These are phyloP conservation scores for Pichia sorboxylosa DNA, from an alignment of 1,139 yeast species.

Conservation along the genomic window DNA sequence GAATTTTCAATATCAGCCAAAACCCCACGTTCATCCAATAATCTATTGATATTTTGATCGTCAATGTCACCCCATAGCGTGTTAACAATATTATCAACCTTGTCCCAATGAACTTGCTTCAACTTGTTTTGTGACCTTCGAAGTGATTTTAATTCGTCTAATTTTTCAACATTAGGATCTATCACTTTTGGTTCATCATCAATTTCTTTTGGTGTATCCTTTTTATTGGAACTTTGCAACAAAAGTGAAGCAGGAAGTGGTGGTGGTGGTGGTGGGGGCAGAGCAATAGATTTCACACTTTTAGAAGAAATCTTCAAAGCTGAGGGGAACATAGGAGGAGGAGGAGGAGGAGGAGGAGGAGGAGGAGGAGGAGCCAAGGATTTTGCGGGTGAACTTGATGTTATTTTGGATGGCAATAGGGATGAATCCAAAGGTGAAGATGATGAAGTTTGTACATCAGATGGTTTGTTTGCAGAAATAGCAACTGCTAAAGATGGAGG, in stretches of 20 bases:
- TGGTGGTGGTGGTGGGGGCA: conserved; percentile 2
- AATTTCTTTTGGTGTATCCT: not conserved
- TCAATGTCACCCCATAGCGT: conserved; percentile 73
- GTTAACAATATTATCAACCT: conserved; percentile 52
- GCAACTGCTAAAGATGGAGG: no score
- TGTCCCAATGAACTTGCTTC: conserved; percentile 96
- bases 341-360: conserved; percentile 2
- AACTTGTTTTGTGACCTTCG: conserved; percentile 52
- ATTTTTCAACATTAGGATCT: conserved; percentile 9
- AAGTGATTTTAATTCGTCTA: conserved; percentile 8
- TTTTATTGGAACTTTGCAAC: not conserved
- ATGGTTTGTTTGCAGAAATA: no score
- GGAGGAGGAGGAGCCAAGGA: not conserved
- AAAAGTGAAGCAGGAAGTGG: not conserved
- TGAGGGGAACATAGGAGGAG: conserved; percentile 2
- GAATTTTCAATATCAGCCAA: conserved; percentile 65
- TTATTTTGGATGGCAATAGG: not conserved
- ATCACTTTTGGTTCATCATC: conserved; percentile 4
- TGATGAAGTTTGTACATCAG: no score
- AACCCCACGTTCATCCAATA: conserved; percentile 58
- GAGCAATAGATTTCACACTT: no score
- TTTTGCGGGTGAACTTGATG: not conserved
- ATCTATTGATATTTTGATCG: conserved; percentile 35
- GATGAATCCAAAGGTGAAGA: no score
- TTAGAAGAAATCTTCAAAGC: not conserved